Evolutionary conservation across 2,329 filamentous ascomycete species (phyloP).

Genomic region (Ophiocordyceps sinensis): DNA sequence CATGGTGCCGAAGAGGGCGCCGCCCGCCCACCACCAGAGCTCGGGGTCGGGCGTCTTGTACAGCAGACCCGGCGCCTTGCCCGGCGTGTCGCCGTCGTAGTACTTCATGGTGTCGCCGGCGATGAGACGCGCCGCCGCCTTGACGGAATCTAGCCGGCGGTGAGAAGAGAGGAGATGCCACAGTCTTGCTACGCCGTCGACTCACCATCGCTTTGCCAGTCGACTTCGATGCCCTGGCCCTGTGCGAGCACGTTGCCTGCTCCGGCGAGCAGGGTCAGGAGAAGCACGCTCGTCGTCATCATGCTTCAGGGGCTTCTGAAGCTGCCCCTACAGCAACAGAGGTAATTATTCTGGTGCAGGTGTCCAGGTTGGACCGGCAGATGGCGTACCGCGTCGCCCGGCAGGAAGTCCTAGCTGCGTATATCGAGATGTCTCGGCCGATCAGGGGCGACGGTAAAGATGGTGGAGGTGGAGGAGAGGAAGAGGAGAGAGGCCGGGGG

Average conservation of each 20-base stretch:
- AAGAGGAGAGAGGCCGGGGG: too few relatives aligned
- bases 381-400: too few relatives aligned
- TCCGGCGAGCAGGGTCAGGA: background rate
- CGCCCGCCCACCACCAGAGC: constrained; percentile 45
- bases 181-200: background rate
- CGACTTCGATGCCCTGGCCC: background rate
- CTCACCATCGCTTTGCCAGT: background rate
- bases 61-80: background rate
- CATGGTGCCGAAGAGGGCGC: constrained; percentile 43
- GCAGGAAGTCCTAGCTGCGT: too few relatives aligned
- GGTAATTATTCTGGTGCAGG: too few relatives aligned
- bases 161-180: background rate
- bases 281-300: background rate
- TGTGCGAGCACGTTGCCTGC: background rate
- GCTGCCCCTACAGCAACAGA: background rate
- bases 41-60: background rate
- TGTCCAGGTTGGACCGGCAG: too few relatives aligned
- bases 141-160: background rate
- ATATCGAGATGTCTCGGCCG: too few relatives aligned
- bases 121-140: background rate
- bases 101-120: background rate
- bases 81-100: background rate
- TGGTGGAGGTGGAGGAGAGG: too few relatives aligned
- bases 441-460: too few relatives aligned
- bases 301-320: background rate